Conservation (phyloP, 2,329 filamentous ascomycete genomes). For the Sclerotinia glacialis region DNA sequence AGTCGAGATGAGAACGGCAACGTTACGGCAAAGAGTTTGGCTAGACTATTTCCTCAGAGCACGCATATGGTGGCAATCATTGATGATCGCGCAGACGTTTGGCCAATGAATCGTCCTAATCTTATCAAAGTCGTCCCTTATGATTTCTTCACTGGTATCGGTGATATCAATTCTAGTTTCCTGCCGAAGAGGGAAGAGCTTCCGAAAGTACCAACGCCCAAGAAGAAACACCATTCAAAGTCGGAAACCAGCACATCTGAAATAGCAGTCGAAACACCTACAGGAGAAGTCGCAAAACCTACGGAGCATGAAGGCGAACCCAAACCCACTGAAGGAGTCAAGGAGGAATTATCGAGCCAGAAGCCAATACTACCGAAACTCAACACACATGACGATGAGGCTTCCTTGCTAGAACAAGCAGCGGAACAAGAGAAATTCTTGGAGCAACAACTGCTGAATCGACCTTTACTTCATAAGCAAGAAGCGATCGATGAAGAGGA, state of each 20-base stretch:
- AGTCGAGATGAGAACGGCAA: constrained; percentile 97
- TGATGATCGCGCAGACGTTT: constrained; percentile 93
- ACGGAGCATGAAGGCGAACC: constrained; percentile 10
- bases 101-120: constrained; percentile 85
- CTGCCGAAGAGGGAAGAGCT: constrained; percentile 72
- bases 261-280: constrained; percentile 16
- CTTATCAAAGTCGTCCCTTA: constrained; percentile 93
- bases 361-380: constrained; percentile 26
- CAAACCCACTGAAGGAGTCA: neutral
- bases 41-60: constrained; percentile 89
- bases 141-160: constrained; percentile 97
- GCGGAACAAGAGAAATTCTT: constrained; percentile 85
- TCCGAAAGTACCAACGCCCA: constrained; percentile 31
- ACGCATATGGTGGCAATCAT: constrained; percentile 99
- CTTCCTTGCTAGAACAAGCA: constrained; percentile 69
- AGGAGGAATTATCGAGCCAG: constrained; percentile 20
- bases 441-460: constrained; percentile 82
- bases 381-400: constrained; percentile 64
- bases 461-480: constrained; percentile 88
- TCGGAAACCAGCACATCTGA: constrained; percentile 17
- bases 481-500: constrained; percentile 86
- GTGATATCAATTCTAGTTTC: constrained; percentile 98
- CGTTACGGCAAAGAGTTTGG: constrained; percentile 83
- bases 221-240: constrained; percentile 29
- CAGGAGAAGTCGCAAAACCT: neutral